A percentile compares a stretch with the other conserved stretches of the same genome.
Evolutionary conservation across 1,284 basidiomycete species (phyloP).

Genomic region (Heterobasidion annosum): DNA sequence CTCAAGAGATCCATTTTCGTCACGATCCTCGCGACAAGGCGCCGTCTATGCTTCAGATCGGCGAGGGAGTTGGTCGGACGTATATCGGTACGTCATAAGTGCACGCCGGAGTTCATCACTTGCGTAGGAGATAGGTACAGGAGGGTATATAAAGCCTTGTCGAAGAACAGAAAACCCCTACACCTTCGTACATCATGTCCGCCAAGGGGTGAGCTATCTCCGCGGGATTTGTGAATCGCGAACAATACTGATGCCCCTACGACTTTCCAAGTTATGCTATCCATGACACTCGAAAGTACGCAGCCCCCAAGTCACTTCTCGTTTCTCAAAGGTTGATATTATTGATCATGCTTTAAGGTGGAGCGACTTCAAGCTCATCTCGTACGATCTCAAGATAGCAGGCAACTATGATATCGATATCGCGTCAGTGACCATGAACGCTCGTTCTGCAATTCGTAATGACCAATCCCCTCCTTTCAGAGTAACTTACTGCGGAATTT

Average conservation of each 20-base stretch:
- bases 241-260: too few relatives aligned
- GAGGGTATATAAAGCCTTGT: neutral
- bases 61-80: too few relatives aligned
- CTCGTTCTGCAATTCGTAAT: neutral
- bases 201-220: neutral
- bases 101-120: too few relatives aligned
- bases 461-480: neutral
- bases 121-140: too few relatives aligned
- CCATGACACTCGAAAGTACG: neutral
- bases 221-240: too few relatives aligned
- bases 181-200: neutral
- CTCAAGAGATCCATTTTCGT: too few relatives aligned
- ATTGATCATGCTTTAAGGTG: conserved; percentile 13
- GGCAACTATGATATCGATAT: conserved; percentile 25
- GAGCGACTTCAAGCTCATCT: conserved; percentile 32
- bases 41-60: too few relatives aligned
- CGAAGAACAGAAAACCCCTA: neutral
- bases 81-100: too few relatives aligned
- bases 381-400: conserved; percentile 23
- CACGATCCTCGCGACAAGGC: too few relatives aligned
- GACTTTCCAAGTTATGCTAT: neutral
- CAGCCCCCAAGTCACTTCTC: neutral
- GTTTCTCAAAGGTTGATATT: neutral
- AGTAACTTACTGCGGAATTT: conserved; percentile 30
- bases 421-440: conserved; percentile 6